These are phyloP conservation scores for Anthoceros angustus DNA, from an alignment of 225 moss, liverwort and hornwort genomes.

Conservation along the genomic window DNA sequence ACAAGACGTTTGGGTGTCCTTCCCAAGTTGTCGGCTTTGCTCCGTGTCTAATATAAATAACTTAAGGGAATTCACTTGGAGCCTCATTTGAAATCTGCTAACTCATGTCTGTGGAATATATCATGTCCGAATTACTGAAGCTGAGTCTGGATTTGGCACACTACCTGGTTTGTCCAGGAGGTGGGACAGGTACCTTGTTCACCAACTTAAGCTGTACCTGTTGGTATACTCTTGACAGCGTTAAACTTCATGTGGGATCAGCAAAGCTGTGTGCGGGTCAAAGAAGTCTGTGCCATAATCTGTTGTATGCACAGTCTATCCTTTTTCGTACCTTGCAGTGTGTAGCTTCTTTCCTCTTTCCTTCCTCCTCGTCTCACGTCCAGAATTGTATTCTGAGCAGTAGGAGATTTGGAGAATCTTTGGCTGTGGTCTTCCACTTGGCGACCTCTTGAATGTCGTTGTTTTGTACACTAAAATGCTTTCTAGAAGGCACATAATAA, in stretches of 20 bases:
- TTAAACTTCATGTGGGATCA: too few species aligned
- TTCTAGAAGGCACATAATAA: too few species aligned
- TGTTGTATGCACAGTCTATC: too few species aligned
- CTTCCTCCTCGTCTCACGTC: background rate
- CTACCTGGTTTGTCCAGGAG: conserved; percentile 52
- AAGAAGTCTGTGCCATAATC: too few species aligned
- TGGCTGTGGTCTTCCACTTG: conserved; percentile 7
- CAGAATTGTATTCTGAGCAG: background rate
- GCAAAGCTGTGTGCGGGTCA: too few species aligned
- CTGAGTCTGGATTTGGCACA: conserved; percentile 44
- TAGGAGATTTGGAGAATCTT: background rate
- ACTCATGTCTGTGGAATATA: conserved; percentile 15
- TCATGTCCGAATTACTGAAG: conserved; percentile 13
- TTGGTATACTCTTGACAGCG: background rate
- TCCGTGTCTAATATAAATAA: too few species aligned
- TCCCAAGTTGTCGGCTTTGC: too few species aligned
- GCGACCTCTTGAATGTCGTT: too few species aligned
- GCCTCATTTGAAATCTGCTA: conserved; percentile 7
- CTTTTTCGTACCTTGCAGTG: too few species aligned
- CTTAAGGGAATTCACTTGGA: too few species aligned
- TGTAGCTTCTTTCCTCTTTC: too few species aligned
- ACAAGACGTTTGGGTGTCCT: background rate
- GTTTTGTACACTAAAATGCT: too few species aligned
- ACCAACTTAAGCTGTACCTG: background rate
- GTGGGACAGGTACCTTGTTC: conserved; percentile 32